Conservation (phyloP, 306 rosid species). For the Dryas drummondii region DNA sequence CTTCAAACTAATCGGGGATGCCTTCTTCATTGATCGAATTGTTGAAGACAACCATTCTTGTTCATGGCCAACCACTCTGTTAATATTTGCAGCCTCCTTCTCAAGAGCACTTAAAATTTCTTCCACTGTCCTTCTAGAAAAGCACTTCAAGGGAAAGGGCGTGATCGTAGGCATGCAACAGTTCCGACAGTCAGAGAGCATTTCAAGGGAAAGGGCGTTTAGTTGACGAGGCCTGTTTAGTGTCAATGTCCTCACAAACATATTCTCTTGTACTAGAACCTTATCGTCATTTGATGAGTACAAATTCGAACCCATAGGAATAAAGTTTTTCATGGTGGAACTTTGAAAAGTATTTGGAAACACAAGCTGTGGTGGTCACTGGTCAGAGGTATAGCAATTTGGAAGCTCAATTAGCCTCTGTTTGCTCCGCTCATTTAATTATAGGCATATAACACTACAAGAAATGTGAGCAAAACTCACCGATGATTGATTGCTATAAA, state of each 20-base stretch:
- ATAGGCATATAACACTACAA: no score
- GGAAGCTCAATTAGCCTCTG: no score
- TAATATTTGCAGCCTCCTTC: conserved; percentile 32
- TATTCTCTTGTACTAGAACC: conserved; percentile 53
- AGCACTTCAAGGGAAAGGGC: conserved; percentile 36
- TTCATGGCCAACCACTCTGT: conserved; percentile 32
- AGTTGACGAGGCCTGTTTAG: conserved; percentile 57
- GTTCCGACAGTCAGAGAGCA: conserved; percentile 58
- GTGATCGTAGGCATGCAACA: conserved; percentile 39
- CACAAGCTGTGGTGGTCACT: no score
- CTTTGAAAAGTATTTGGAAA: no score
- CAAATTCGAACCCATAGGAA: not conserved
- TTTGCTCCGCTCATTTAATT: no score
- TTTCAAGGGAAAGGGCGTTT: conserved; percentile 56
- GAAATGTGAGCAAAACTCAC: no score
- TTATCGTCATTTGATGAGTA: not conserved
- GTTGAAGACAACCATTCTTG: conserved; percentile 49
- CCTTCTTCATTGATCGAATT: conserved; percentile 59
- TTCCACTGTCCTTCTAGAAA: conserved; percentile 68
- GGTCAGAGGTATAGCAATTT: no score
- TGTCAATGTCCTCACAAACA: conserved; percentile 42
- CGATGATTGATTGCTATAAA: no score
- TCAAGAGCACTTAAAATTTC: conserved; percentile 73
- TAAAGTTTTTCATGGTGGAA: no score
- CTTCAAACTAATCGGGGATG: conserved; percentile 82